Evolutionary conservation across 163 green algal genomes (phyloP), one percentile per base, ranked within the genome.

Genomic region (Smithsoniella earleae): DNA sequence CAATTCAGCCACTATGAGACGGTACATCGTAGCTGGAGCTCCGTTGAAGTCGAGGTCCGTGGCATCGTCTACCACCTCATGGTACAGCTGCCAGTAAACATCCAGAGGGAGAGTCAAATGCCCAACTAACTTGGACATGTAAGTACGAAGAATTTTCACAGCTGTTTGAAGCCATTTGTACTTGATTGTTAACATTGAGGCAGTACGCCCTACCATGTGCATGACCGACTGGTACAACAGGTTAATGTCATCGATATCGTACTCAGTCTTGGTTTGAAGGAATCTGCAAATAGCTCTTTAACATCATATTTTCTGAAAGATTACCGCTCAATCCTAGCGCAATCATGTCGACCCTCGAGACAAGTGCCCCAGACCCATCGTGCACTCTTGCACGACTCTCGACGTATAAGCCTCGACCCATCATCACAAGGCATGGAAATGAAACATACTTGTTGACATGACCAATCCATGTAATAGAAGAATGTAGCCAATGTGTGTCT

Each of bases 181-280:
- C 27, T 38, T 69, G 58, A 69, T 34, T 40, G 58, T 33, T 6
- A 69, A 18, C 8, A 13, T 38, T 0, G 3, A n/a, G 34, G 8
- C 38, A n/a, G 58, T 69, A 45, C 30, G 5, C 18, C 6, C 22
- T 4, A 69, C 34, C 3, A 69, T 22, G 18, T 69, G n/a, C 10
- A 69, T 40, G 3, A 34, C 25, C 16, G 25, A 30, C 38, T 69
- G 30, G 34, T 69, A 69, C 58, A 69, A 34, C 25, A 25, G 18
- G 34, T 18, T 25, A 69, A 69, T 31, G 16, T 43, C n/a, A 8
- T 34, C 25, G 16, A 36, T 37, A 22, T 1, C 27, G 43, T 69
- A 69, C 34, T 34, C 43, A 16, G 58, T 69, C 25, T 69, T 69
- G 8, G 58, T 69, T n/a, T 34, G 20, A 18, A 69, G 31, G 25